Percentiles rank a stretch among this genome's conserved stretches.
Evolutionary conservation across 805 yeast species (phyloP).

Genomic region (Candida rishiriensis): DNA sequence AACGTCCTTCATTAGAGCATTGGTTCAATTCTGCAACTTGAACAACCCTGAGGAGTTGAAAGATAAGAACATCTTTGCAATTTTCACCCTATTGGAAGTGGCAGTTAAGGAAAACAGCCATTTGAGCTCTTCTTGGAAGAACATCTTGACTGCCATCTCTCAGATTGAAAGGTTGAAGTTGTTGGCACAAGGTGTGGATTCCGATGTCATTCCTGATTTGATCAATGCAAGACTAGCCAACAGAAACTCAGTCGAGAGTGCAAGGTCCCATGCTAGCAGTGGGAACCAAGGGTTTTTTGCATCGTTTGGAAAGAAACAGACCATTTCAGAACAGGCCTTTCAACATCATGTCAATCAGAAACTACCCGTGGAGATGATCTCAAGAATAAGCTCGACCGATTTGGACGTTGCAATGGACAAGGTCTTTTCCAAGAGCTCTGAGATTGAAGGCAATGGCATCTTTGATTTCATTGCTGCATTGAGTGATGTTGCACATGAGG

Average conservation of each 20-base stretch:
- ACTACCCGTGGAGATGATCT: constrained; percentile 53
- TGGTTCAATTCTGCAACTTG: constrained; percentile 80
- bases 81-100: constrained; percentile 65
- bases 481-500: constrained; percentile 83
- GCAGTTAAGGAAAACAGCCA: constrained; percentile 78
- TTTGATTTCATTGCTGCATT: constrained; percentile 83
- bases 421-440: constrained; percentile 78
- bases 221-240: constrained; percentile 66
- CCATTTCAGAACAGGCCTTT: constrained; percentile 64
- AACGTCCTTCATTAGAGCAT: constrained; percentile 83
- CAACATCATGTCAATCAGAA: constrained; percentile 70
- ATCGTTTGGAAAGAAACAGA: constrained; percentile 45
- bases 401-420: constrained; percentile 79
- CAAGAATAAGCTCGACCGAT: constrained; percentile 58
- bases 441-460: constrained; percentile 78
- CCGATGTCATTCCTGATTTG: constrained; percentile 81
- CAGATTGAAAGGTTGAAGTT: constrained; percentile 89
- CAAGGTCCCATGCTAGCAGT: constrained; percentile 34
- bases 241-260: constrained; percentile 49
- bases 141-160: constrained; percentile 73
- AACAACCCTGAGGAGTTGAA: constrained; percentile 75
- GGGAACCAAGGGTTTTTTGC: constrained; percentile 44
- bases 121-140: constrained; percentile 77
- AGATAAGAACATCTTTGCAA: constrained; percentile 76
- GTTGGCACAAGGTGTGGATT: constrained; percentile 82